Evolutionary conservation across 108 stramenopile genomes (phyloP).

Genomic region (Cyclotella atomus): DNA sequence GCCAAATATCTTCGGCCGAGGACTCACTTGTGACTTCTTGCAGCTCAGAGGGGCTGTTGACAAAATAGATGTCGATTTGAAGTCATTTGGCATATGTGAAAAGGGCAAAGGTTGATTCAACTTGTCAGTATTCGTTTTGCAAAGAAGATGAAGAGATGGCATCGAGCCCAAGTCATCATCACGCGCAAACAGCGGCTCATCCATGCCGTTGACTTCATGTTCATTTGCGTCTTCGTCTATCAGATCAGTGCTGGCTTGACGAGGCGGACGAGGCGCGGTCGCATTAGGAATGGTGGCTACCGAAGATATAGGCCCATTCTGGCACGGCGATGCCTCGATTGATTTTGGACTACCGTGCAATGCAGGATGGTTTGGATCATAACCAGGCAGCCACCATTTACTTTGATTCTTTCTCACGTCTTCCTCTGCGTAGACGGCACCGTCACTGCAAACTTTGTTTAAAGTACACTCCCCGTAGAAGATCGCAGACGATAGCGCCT

Average conservation of each 20-base stretch:
- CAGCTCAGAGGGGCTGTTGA: not conserved
- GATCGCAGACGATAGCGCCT: constrained; percentile 29
- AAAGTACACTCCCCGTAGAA: constrained; percentile 41
- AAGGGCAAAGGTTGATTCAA: not conserved
- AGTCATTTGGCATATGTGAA: not conserved
- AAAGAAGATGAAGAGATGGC: not conserved
- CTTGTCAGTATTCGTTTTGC: not conserved
- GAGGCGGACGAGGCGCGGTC: too few relatives aligned
- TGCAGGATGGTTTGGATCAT: constrained; percentile 41
- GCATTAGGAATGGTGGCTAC: too few relatives aligned
- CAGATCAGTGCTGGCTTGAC: not conserved
- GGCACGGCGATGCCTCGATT: too few relatives aligned
- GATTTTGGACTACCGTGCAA: constrained; percentile 3
- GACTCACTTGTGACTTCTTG: not conserved
- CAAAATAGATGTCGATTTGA: not conserved
- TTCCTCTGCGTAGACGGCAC: constrained; percentile 31
- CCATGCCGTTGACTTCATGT: constrained; percentile 1
- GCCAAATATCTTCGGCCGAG: constrained; percentile 1
- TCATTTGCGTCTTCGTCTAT: constrained; percentile 9
- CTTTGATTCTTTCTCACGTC: constrained; percentile 28
- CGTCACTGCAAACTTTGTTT: constrained; percentile 12
- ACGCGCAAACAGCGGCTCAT: constrained; percentile 34
- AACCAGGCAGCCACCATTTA: constrained; percentile 43
- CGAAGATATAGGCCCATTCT: too few relatives aligned
- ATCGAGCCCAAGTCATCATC: constrained; percentile 35